A percentile compares a stretch with the other conserved stretches of the same genome.
Evolutionary conservation across 2,329 filamentous ascomycete genomes (phyloP).

Genomic region (Alternaria ventricosa): DNA sequence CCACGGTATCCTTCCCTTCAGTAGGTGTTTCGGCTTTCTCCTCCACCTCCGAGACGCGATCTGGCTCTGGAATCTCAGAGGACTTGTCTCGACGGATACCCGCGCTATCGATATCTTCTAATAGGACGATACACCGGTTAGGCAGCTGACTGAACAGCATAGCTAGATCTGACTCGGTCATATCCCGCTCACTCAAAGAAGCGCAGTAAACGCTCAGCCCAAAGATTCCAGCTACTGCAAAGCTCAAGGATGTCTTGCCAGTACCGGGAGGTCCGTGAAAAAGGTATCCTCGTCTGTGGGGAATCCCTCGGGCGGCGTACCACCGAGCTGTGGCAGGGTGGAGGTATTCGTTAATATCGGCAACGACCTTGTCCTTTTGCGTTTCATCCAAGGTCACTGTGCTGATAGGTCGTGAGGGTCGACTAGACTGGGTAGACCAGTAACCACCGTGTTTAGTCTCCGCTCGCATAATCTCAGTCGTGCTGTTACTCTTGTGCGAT

Average conservation of each 20-base stretch:
- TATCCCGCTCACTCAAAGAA: slow-evolving; percentile 68
- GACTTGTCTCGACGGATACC: slow-evolving; percentile 49
- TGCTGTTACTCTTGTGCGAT: slow-evolving; percentile 50
- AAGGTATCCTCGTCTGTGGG: slow-evolving; percentile 83
- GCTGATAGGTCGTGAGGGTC: slow-evolving; percentile 73
- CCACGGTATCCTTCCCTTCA: neutral
- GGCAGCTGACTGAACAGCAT: slow-evolving; percentile 54
- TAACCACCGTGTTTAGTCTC: slow-evolving; percentile 29
- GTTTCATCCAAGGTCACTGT: slow-evolving; percentile 75
- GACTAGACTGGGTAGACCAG: slow-evolving; percentile 54
- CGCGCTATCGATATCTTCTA: slow-evolving; percentile 58
- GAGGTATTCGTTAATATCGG: slow-evolving; percentile 80
- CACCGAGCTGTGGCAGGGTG: slow-evolving; percentile 75
- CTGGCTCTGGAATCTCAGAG: neutral
- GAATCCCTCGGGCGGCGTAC: slow-evolving; percentile 85
- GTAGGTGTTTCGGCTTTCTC: neutral
- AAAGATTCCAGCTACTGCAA: slow-evolving; percentile 56
- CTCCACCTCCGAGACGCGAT: neutral
- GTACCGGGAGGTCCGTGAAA: slow-evolving; percentile 82
- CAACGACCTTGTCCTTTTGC: slow-evolving; percentile 70
- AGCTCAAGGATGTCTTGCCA: slow-evolving; percentile 67
- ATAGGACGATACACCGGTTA: slow-evolving; percentile 53
- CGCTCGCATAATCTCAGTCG: slow-evolving; percentile 57
- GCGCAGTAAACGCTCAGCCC: slow-evolving; percentile 56
- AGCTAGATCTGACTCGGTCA: slow-evolving; percentile 70